Evolutionary conservation across 2,329 filamentous ascomycete genomes (phyloP).

Genomic region (Paracoccidioides lutzii): DNA sequence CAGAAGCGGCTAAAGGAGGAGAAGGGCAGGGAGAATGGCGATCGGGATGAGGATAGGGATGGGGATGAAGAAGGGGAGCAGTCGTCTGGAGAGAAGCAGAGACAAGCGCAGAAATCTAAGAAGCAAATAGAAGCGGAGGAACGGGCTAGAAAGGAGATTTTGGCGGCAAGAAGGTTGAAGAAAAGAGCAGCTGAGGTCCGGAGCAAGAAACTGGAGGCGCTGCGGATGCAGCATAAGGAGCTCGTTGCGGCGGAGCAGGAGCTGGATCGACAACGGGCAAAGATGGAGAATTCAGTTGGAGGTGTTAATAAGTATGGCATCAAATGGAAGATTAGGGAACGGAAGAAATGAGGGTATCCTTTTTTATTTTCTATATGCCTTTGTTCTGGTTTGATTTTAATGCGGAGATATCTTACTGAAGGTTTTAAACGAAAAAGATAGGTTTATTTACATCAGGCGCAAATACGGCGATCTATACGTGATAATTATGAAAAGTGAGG

Average conservation of each 20-base stretch:
- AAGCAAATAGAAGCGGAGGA: conserved; percentile 33
- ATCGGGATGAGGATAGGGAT: conserved; percentile 16
- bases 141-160: conserved; percentile 25
- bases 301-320: conserved; percentile 51
- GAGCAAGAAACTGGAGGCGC: conserved; percentile 37
- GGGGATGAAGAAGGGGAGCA: conserved; percentile 11
- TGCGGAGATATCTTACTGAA: background rate
- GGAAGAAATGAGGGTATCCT: conserved; percentile 37
- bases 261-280: conserved; percentile 46
- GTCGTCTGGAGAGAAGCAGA: conserved; percentile 8
- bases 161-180: conserved; percentile 34
- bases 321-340: conserved; percentile 51
- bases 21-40: conserved; percentile 13
- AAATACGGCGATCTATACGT: background rate
- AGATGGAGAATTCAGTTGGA: conserved; percentile 48
- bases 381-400: background rate
- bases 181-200: conserved; percentile 38
- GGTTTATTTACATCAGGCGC: background rate
- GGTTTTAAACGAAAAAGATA: background rate
- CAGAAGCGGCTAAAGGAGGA: conserved; percentile 19
- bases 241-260: conserved; percentile 43
- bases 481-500: background rate
- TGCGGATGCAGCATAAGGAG: conserved; percentile 43
- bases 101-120: conserved; percentile 26
- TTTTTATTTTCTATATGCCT: background rate